Percentiles rank a stretch among this genome's conserved stretches.
Conservation (phyloP, 164 flowering plant genomes). For the Amborella trichopoda region DNA sequence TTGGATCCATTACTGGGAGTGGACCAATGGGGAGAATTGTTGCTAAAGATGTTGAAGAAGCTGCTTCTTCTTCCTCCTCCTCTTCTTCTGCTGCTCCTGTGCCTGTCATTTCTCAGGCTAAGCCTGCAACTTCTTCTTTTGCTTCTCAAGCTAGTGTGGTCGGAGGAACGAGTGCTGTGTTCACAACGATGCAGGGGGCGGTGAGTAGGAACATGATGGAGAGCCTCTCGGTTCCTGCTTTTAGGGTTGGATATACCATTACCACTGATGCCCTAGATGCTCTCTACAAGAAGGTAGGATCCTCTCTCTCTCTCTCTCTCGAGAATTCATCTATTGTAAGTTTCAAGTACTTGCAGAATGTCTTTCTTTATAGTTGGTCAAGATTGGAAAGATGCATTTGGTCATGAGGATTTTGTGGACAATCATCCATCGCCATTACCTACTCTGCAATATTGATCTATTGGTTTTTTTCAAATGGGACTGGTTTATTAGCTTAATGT, state of each 20-base stretch:
- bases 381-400: no score
- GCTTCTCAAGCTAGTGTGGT: background rate
- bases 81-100: constrained; percentile 10
- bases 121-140: background rate
- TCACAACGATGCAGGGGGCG: constrained; percentile 90
- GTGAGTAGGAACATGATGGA: constrained; percentile 92
- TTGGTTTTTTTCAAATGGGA: no score
- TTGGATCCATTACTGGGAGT: constrained; percentile 51
- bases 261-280: constrained; percentile 82
- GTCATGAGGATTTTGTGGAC: no score
- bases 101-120: background rate
- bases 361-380: no score
- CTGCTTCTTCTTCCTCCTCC: constrained; percentile 25
- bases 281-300: constrained; percentile 76
- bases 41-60: constrained; percentile 88
- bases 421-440: no score
- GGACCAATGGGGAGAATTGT: constrained; percentile 90
- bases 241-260: constrained; percentile 90
- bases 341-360: no score
- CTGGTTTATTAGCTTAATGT: no score
- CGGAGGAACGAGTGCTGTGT: constrained; percentile 54
- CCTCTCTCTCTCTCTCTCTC: background rate
- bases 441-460: no score
- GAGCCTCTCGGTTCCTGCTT: constrained; percentile 79
- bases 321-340: background rate